Evolutionary conservation across 129 eudicot genomes (phyloP).

Genomic region (Heracleum sosnowskyi): DNA sequence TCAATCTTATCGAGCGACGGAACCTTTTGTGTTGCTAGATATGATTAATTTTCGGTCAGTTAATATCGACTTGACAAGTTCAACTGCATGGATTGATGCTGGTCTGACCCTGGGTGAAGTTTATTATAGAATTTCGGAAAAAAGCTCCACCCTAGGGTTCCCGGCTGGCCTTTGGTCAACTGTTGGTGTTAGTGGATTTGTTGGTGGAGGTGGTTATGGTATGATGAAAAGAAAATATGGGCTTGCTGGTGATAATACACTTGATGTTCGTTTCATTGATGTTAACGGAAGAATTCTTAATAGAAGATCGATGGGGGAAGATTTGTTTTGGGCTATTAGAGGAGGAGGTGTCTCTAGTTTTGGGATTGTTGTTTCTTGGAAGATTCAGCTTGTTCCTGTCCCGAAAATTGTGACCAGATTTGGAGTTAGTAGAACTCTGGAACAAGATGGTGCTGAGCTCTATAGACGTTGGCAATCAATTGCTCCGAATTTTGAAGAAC

Average conservation of each 20-base stretch:
- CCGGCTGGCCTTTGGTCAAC: neutral
- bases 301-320: neutral
- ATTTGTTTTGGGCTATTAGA: neutral
- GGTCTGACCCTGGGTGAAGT: neutral
- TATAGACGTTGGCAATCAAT: neutral
- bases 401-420: neutral
- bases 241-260: neutral
- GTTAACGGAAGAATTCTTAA: constrained; percentile 1
- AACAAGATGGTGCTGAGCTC: neutral
- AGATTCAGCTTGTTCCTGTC: neutral
- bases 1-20: constrained; percentile 2
- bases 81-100: neutral
- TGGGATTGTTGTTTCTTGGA: constrained; percentile 4
- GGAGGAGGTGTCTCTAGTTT: constrained; percentile 2
- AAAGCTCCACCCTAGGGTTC: neutral
- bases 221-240: constrained; percentile 5
- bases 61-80: neutral
- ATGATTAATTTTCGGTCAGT: neutral
- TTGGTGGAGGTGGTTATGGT: constrained; percentile 8
- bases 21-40: neutral
- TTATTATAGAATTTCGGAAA: neutral
- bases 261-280: neutral
- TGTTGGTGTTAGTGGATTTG: constrained; percentile 3
- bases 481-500: neutral
- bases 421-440: neutral